Percentiles rank a stretch among this genome's conserved stretches.
Conservation (phyloP, 2,329 filamentous ascomycete genomes). For the Lasiodiplodia hormozganensis region DNA sequence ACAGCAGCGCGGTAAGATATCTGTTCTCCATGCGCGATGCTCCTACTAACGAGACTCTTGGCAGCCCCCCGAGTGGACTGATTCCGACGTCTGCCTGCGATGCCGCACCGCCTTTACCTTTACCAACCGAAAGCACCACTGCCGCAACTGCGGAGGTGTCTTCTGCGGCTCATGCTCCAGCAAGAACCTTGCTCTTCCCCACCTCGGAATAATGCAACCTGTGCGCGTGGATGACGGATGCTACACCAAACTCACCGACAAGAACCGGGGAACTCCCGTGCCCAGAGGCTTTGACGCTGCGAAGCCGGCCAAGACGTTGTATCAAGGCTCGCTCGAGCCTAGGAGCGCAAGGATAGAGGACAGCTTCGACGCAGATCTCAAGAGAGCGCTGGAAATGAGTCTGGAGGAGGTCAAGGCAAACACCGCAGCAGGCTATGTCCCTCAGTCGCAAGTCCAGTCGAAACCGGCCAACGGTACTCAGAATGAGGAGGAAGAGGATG, state of each 20-base stretch:
- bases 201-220: slow-evolving; percentile 88
- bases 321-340: slow-evolving; percentile 82
- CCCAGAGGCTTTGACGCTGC: slow-evolving; percentile 56
- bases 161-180: slow-evolving; percentile 95
- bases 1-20: slow-evolving; percentile 83
- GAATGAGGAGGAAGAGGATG: slow-evolving; percentile 81
- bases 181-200: slow-evolving; percentile 86
- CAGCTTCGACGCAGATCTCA: slow-evolving; percentile 92
- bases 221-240: slow-evolving; percentile 97
- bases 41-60: not conserved
- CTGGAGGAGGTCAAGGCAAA: slow-evolving; percentile 87
- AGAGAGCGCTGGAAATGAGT: slow-evolving; percentile 94
- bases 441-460: slow-evolving; percentile 62
- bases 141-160: slow-evolving; percentile 95
- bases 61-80: slow-evolving; percentile 94
- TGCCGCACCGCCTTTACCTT: slow-evolving; percentile 96
- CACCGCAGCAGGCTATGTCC: slow-evolving; percentile 72
- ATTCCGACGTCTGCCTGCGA: slow-evolving; percentile 98
- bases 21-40: not conserved
- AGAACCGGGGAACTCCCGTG: slow-evolving; percentile 56
- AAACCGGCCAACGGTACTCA: slow-evolving; percentile 44
- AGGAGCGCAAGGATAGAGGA: slow-evolving; percentile 87
- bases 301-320: slow-evolving; percentile 65
- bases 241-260: slow-evolving; percentile 86
- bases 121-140: slow-evolving; percentile 98